Evolutionary conservation across 768 basidiomycete genomes (phyloP), one percentile per base, ranked within the genome.

Genomic region (Boletus reticuloceps): DNA sequence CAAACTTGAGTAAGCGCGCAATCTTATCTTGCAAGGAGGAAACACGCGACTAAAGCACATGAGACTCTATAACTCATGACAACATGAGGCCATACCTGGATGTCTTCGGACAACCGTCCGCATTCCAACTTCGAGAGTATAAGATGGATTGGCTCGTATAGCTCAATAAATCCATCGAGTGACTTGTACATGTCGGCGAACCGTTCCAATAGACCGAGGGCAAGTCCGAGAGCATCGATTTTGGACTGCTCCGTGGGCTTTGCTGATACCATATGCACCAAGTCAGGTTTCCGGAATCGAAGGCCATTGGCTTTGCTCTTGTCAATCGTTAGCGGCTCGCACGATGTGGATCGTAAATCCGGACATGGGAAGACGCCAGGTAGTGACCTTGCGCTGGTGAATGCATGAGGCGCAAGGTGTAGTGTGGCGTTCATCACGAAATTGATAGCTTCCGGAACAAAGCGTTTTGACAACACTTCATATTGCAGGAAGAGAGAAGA

Each of bases 401-500:
- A 86, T 32, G 62, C 60, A 58, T 85, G 82, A 0, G 92, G 92
- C 3, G 85, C 82, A 14, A 98, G 79, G 64, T 90, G 83, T 32
- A 93, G 74, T 38, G 93, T 69, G 13, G 84, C 67, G 58, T 88
- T 88, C 36, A 85, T 70, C 41, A 90, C 64, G 71, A 98, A 97
- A 69, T 89, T 95, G 52, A 92, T 66, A 8, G 83, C 89, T 71
- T 99, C 97, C 0, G 97, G 97, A 5, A 95, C 83, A 27, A 94
- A 74, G 19, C 95, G 85, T 64, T 91, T 92, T 4, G 94, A 95
- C 27, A 91, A 71, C 38, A 72, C 68, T 74, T 98, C 96, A 64
- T 87, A 98, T 72, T 98, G 85, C 34, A 86, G 70, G 67, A 91
- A 84, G 4, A 98, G 74, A 2, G 91, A 89, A 68, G 88, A 92